phyloP scores from a whole-genome alignment of 1,284 basidiomycete species.

The Ceratobasidium sp. region DNA sequence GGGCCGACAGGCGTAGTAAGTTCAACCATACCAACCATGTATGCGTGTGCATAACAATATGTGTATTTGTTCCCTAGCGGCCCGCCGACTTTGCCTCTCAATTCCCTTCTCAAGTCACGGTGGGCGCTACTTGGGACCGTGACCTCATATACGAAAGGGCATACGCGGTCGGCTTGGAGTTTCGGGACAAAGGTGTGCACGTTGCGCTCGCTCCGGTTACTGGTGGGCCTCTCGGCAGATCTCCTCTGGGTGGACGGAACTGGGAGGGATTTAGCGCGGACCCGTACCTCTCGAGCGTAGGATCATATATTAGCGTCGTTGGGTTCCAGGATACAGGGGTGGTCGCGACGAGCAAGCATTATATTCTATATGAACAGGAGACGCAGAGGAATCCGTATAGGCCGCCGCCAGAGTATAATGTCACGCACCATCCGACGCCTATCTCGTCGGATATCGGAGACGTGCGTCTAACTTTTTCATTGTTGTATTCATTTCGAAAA shows the following conservation, averaged over 20 bases:
- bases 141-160: conserved; percentile 46
- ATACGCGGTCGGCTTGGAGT: conserved; percentile 49
- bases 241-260: conserved; percentile 59
- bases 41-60: conserved; percentile 61
- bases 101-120: conserved; percentile 62
- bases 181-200: conserved; percentile 50
- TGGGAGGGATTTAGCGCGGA: conserved; percentile 60
- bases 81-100: conserved; percentile 32
- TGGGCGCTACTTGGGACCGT: conserved; percentile 63
- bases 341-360: conserved; percentile 66
- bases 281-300: conserved; percentile 51
- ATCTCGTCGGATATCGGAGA: conserved; percentile 48
- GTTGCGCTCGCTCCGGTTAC: conserved; percentile 46
- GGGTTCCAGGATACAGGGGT: conserved; percentile 50
- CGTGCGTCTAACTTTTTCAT: neutral
- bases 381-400: conserved; percentile 17
- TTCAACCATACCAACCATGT: neutral
- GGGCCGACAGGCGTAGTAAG: conserved; percentile 66
- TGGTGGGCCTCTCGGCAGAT: conserved; percentile 48
- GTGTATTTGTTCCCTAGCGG: conserved; percentile 66
- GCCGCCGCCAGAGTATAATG: conserved; percentile 54
- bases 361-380: conserved; percentile 48
- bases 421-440: neutral
- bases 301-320: conserved; percentile 50
- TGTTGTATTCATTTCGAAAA: conserved; percentile 63